These are phyloP conservation scores for Arthrobotrys conoides DNA, from an alignment of 2,329 filamentous ascomycete species.

Conservation along the genomic window DNA sequence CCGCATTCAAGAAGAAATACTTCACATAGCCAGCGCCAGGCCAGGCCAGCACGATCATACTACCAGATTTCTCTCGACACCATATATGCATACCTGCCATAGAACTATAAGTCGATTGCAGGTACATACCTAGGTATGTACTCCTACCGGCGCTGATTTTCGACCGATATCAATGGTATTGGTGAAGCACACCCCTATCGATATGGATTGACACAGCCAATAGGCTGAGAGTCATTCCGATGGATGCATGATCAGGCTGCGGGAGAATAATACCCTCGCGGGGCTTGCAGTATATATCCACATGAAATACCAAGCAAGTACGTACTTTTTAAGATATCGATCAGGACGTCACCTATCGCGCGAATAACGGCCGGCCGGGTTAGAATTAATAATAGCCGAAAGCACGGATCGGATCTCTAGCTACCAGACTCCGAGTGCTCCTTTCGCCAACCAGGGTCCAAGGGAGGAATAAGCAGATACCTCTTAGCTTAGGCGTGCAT, in stretches of 20 bases:
- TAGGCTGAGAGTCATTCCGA: constrained; percentile 27
- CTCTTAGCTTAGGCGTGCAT: no score
- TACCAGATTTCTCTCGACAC: no score
- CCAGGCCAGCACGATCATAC: no score
- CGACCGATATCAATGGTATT: constrained; percentile 11
- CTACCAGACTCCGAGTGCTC: constrained; percentile 39
- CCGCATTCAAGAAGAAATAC: neutral
- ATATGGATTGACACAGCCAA: constrained; percentile 2
- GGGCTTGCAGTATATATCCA: constrained; percentile 21
- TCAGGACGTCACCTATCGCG: constrained; percentile 14
- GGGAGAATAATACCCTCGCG: constrained; percentile 30
- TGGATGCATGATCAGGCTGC: constrained; percentile 27
- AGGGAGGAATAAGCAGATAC: constrained; percentile 12
- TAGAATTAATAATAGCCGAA: constrained; percentile 49
- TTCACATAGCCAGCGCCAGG: no score
- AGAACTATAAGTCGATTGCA: neutral
- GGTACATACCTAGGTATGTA: neutral
- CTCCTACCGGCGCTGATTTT: constrained; percentile 28
- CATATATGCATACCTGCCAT: no score
- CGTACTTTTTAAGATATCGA: constrained; percentile 27
- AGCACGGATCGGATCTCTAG: constrained; percentile 49
- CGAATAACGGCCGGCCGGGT: constrained; percentile 31
- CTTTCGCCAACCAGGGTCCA: constrained; percentile 37
- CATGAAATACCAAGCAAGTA: constrained; percentile 3
- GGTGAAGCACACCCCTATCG: constrained; percentile 21